These are phyloP conservation scores for Tylopilus sp. DNA, from an alignment of 768 basidiomycete species.

Conservation along the genomic window DNA sequence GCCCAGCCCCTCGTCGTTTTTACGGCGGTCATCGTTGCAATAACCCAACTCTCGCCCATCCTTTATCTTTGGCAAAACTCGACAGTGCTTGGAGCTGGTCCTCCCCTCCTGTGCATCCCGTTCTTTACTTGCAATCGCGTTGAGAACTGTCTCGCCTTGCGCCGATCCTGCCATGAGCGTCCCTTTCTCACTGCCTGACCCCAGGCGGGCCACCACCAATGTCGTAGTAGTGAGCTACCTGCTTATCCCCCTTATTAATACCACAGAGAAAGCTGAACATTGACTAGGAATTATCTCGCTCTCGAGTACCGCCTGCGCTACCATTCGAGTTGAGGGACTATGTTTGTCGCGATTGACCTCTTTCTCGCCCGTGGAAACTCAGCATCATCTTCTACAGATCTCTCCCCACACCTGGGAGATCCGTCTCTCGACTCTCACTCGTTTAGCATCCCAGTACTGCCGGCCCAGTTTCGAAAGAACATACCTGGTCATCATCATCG, in stretches of 20 bases:
- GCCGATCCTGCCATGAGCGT: slow-evolving; percentile 5
- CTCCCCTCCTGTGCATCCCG: not conserved
- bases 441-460: slow-evolving; percentile 38
- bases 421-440: slow-evolving; percentile 38
- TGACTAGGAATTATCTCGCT: slow-evolving; percentile 34
- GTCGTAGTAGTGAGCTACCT: slow-evolving; percentile 24
- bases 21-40: not conserved
- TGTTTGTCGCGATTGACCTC: slow-evolving; percentile 28
- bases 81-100: slow-evolving; percentile 19
- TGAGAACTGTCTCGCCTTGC: not conserved
- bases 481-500: slow-evolving; percentile 37
- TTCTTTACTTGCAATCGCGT: too few species aligned
- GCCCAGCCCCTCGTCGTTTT: not conserved
- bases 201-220: slow-evolving; percentile 16
- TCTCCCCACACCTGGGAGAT: slow-evolving; percentile 42
- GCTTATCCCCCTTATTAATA: not conserved
- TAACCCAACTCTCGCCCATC: not conserved
- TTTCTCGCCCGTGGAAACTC: not conserved
- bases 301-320: slow-evolving; percentile 28
- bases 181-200: slow-evolving; percentile 6
- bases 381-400: slow-evolving; percentile 30
- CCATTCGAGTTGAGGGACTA: slow-evolving; percentile 37
- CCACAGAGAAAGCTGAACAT: not conserved
- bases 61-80: not conserved
- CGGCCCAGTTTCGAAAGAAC: slow-evolving; percentile 43